phyloP scores from a whole-genome alignment of 163 green algal genomes.

The Scenedesmus sp. region DNA sequence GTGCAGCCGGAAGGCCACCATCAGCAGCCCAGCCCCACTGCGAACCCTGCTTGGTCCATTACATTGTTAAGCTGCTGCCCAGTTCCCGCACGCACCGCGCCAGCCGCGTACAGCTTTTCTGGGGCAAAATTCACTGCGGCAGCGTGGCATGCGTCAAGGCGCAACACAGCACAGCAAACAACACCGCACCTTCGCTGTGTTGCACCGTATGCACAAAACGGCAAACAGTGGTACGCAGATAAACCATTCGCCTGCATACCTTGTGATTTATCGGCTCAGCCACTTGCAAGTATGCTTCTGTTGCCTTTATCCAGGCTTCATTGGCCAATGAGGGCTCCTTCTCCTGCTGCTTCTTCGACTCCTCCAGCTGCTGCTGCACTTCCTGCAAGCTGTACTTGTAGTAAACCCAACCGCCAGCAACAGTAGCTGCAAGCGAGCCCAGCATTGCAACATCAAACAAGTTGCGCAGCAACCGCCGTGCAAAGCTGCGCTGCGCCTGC shows the following conservation, averaged over 20 bases:
- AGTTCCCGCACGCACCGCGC: too few species aligned
- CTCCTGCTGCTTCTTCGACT: neutral
- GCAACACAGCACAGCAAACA: neutral
- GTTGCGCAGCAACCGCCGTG: conserved; percentile 9
- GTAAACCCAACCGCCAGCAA: conserved; percentile 81
- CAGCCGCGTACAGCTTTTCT: too few species aligned
- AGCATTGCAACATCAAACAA: conserved; percentile 30
- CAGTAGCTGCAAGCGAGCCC: conserved; percentile 21
- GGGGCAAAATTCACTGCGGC: too few species aligned
- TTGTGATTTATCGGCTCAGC: conserved; percentile 36
- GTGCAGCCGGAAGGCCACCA: too few species aligned
- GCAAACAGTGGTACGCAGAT: neutral
- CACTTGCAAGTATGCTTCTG: conserved; percentile 16
- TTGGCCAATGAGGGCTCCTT: neutral
- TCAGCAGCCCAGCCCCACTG: too few species aligned
- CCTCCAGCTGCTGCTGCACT: conserved; percentile 42
- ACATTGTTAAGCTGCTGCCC: too few species aligned
- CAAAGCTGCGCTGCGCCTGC: conserved; percentile 31
- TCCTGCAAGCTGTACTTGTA: conserved; percentile 51
- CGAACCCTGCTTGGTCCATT: too few species aligned
- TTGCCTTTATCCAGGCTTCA: neutral
- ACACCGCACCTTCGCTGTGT: too few species aligned
- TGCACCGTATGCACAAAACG: too few species aligned
- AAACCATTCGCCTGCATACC: neutral
- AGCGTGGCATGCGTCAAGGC: too few species aligned